Conservation (phyloP, 139 green algal genomes). For the Picochlorum costavermella region DNA sequence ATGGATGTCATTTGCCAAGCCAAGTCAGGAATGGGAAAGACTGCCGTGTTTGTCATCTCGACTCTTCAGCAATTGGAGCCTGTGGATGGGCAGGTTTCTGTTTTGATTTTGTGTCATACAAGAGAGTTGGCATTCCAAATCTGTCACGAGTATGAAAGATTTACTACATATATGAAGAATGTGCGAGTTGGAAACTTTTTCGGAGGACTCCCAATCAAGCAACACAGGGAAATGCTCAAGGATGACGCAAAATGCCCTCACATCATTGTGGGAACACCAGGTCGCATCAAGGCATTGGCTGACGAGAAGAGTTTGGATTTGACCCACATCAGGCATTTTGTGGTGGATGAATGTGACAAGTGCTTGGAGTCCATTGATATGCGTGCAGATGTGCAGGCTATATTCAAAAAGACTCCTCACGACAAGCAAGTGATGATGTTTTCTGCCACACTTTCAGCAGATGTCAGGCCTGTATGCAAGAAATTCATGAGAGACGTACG, state of each 20-base stretch:
- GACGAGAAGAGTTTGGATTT: slow-evolving; percentile 75
- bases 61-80: slow-evolving; percentile 92
- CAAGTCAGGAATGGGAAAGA: slow-evolving; percentile 99
- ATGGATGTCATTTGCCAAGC: slow-evolving; percentile 98
- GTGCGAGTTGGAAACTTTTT: slow-evolving; percentile 92
- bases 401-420: slow-evolving; percentile 97
- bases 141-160: slow-evolving; percentile 95
- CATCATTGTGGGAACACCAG: slow-evolving; percentile 94
- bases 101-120: slow-evolving; percentile 94
- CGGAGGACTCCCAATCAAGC: slow-evolving; percentile 80
- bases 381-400: slow-evolving; percentile 84
- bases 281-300: slow-evolving; percentile 88
- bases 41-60: slow-evolving; percentile 98
- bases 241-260: slow-evolving; percentile 68
- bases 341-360: slow-evolving; percentile 99
- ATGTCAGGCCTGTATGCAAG: slow-evolving; percentile 92
- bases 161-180: slow-evolving; percentile 73
- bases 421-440: slow-evolving; percentile 99
- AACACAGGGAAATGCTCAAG: slow-evolving; percentile 73
- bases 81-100: slow-evolving; percentile 58
- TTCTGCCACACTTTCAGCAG: slow-evolving; percentile 81
- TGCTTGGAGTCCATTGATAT: slow-evolving; percentile 97
- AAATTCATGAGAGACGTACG: slow-evolving; percentile 94
- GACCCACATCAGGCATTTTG: slow-evolving; percentile 83
- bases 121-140: slow-evolving; percentile 99